Evolutionary conservation across 805 yeast species (phyloP).

Genomic region (Nakazawaea anatomiae): DNA sequence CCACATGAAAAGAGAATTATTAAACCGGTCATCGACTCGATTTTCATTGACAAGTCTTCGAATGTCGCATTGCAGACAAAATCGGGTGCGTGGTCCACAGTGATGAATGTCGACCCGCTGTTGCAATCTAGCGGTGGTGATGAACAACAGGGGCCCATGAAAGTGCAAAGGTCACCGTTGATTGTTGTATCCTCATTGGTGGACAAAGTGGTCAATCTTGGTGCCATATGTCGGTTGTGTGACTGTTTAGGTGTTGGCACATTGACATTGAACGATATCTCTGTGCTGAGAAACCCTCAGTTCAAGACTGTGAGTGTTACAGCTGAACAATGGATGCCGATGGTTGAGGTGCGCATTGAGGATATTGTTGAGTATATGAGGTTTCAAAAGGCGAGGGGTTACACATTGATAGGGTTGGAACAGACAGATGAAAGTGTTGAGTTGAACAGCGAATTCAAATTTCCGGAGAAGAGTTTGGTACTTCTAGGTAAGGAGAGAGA

Average conservation of each 20-base stretch:
- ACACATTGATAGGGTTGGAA: conserved; percentile 83
- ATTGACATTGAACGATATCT: conserved; percentile 67
- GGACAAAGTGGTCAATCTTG: conserved; percentile 88
- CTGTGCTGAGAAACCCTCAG: conserved; percentile 57
- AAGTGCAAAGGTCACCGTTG: conserved; percentile 66
- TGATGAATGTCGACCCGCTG: conserved; percentile 47
- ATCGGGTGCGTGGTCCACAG: conserved; percentile 82
- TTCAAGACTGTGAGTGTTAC: conserved; percentile 89
- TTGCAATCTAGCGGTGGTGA: conserved; percentile 10
- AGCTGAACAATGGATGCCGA: conserved; percentile 95
- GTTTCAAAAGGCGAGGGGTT: conserved; percentile 64
- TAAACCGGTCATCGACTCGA: conserved; percentile 7
- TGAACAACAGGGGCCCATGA: conserved; percentile 28
- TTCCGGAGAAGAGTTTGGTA: conserved; percentile 76
- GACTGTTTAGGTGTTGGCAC: conserved; percentile 89
- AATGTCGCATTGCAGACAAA: conserved; percentile 71
- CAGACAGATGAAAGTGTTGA: conserved; percentile 88
- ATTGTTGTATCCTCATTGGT: conserved; percentile 89
- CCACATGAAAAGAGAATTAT: conserved; percentile 3
- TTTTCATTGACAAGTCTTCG: conserved; percentile 12
- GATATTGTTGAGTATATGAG: conserved; percentile 52
- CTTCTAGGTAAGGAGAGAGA: conserved; percentile 83
- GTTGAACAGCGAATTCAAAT: conserved; percentile 53
- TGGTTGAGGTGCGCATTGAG: conserved; percentile 63
- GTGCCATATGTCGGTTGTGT: conserved; percentile 89